Base-by-base conservation (phyloP, 2,329 filamentous ascomycete species). In the Stagonosporopsis rhizophila region DNA sequence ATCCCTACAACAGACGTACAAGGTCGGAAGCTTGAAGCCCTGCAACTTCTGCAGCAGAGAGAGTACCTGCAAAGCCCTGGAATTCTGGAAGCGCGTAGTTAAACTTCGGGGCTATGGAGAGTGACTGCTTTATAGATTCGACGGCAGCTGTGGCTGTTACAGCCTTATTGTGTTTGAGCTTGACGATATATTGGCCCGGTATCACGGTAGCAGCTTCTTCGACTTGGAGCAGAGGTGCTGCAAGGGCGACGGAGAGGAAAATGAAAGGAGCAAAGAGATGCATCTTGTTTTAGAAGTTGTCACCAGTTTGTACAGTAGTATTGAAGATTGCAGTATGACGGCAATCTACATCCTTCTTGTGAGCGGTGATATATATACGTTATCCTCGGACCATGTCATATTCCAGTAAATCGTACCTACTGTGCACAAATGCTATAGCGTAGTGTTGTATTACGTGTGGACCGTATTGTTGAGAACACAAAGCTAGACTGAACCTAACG, bases 131-230 rank as follows among this genome's bases (percentile, higher is more conserved):
- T 5, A 67, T 41, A 19, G 52, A 45, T 3, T 20, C 12, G 4
- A 52, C 15, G 11, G 35, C n/a, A 8, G 69, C 55, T 2, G 74
- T 44, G 39, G 61, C 56, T 2, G 60, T 53, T 2, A 65, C 56
- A 44, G 60, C 50, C 22, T 68, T 47, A 19, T 71, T 69, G 27
- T 69, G 62, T 62, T 77, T 78, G 50, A 80, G 50, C 67, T 79
- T 79, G 65, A 81, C 75, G 44, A 81, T 79, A 67, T 79, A 80
- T 66, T 78, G 77, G 61, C 71, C 70, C 3, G 72, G 69, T 34
- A 79, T 66, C 25, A 72, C 49, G 11, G 60, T 42, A 14, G 64
- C 64, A 28, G 60, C 68, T 6, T 32, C 34, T 37, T 72, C 62
- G n/a, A 71, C 68, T 17, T 65, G 58, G 48, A 78, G 60, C 48